A percentile compares a stretch with the other conserved stretches of the same genome.
phyloP scores from a whole-genome alignment of 108 stramenopile genomes.

The Fragilaria crotonensis region DNA sequence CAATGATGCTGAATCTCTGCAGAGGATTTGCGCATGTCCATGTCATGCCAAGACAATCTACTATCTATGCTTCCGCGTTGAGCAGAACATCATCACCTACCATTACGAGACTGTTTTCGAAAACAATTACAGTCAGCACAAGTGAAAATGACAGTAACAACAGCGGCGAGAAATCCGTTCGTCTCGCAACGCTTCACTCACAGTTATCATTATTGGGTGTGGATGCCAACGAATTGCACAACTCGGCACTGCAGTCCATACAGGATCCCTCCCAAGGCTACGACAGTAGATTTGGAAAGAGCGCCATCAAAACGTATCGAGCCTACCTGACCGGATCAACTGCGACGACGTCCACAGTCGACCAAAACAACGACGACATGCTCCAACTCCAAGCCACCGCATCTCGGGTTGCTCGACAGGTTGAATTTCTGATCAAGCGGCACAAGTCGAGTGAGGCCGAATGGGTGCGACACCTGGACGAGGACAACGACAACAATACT shows the following conservation, averaged over 20 bases:
- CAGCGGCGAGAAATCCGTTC: constrained; percentile 62
- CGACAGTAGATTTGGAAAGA: constrained; percentile 55
- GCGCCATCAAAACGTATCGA: constrained; percentile 72
- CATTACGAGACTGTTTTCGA: too few relatives aligned
- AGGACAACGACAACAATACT: not conserved
- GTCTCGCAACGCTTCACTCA: constrained; percentile 19
- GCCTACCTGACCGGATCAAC: constrained; percentile 56
- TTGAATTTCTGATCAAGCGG: constrained; percentile 71
- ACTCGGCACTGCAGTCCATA: constrained; percentile 50
- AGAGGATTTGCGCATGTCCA: too few relatives aligned
- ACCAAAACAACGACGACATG: constrained; percentile 24
- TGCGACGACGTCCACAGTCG: not conserved
- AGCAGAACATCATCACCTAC: too few relatives aligned
- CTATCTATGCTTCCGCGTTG: too few relatives aligned
- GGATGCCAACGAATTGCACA: constrained; percentile 27
- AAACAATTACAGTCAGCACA: too few relatives aligned
- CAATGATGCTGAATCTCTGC: too few relatives aligned
- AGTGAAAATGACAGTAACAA: constrained; percentile 56
- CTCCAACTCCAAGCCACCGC: constrained; percentile 46
- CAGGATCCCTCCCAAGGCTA: constrained; percentile 50
- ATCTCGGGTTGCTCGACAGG: constrained; percentile 54
- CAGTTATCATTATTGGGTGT: constrained; percentile 34
- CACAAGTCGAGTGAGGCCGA: constrained; percentile 59
- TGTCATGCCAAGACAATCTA: too few relatives aligned
- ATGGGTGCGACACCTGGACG: constrained; percentile 72